A percentile compares a stretch with the other conserved stretches of the same genome.
Evolutionary conservation across 306 rosid genomes (phyloP).

Genomic region (Phaseolus lunatus): DNA sequence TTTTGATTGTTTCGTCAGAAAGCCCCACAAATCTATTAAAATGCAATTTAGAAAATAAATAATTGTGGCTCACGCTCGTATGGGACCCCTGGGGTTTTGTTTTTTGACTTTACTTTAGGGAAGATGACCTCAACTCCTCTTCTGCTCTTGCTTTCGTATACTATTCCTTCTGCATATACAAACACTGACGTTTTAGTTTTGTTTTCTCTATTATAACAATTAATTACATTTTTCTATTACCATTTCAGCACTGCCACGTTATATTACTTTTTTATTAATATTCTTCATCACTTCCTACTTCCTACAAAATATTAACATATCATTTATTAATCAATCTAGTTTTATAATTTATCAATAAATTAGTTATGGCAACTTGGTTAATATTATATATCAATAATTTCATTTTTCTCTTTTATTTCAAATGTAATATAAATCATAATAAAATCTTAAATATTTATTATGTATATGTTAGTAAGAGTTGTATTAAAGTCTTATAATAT

Average conservation of each 20-base stretch:
- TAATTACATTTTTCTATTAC: neutral
- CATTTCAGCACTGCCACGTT: neutral
- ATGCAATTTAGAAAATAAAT: neutral
- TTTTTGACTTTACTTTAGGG: conserved; percentile 17
- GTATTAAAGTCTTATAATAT: too few species aligned
- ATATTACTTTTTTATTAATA: neutral
- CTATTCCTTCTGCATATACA: neutral
- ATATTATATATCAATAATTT: too few species aligned
- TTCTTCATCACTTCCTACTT: too few species aligned
- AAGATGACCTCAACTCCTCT: conserved; percentile 27
- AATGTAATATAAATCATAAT: too few species aligned
- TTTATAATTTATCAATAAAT: too few species aligned
- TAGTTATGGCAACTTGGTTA: too few species aligned
- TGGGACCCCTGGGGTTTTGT: conserved; percentile 21
- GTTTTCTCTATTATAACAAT: neutral
- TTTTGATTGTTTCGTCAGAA: conserved; percentile 23
- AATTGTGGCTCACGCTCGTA: conserved; percentile 26
- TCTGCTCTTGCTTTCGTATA: neutral
- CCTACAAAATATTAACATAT: too few species aligned
- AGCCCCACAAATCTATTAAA: conserved; percentile 4
- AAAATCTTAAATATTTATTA: too few species aligned
- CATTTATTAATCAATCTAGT: too few species aligned
- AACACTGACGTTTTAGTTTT: neutral
- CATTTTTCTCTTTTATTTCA: too few species aligned
- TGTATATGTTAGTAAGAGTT: too few species aligned